Percentiles rank a stretch among this genome's conserved stretches.
These are phyloP conservation scores for Elaeis guineensis DNA, from an alignment of 176 grass and related monocot genomes.

Conservation along the genomic window DNA sequence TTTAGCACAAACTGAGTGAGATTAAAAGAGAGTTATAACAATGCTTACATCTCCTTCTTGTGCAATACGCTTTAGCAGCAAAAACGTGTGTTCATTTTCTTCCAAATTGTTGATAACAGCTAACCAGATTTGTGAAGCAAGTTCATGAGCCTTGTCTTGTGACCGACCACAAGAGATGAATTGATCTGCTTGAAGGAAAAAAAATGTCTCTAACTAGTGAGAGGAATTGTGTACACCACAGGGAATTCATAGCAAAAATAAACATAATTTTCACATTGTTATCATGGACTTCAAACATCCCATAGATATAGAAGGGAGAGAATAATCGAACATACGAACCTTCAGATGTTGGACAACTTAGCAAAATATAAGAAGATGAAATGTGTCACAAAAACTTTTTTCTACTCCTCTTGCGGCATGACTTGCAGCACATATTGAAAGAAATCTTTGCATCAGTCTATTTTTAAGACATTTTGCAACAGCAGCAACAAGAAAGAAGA, in stretches of 20 bases:
- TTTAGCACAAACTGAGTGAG: no score
- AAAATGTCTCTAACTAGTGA: not conserved
- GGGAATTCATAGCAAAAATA: no score
- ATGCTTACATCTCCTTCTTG: slow-evolving; percentile 87
- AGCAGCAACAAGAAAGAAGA: no score
- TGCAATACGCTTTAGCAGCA: slow-evolving; percentile 58
- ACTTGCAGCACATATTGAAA: no score
- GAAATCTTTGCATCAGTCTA: no score
- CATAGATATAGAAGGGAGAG: not conserved
- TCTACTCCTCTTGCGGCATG: no score
- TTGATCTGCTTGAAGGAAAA: slow-evolving; percentile 55
- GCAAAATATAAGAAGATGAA: not conserved
- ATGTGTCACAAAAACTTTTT: no score
- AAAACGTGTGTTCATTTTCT: slow-evolving; percentile 69
- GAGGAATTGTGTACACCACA: no score
- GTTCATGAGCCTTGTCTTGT: slow-evolving; percentile 82
- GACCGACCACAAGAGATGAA: slow-evolving; percentile 89
- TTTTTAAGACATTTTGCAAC: no score
- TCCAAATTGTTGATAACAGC: slow-evolving; percentile 89
- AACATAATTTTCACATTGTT: no score
- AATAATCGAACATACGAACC: not conserved
- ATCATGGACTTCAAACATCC: no score
- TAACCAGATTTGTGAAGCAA: slow-evolving; percentile 88
- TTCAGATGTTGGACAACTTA: not conserved
- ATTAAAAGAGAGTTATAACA: not conserved